A percentile compares a stretch with the other conserved stretches of the same genome.
phyloP scores from a whole-genome alignment of 2,329 filamentous ascomycete genomes.

The Neophaeococcomyces aloes region DNA sequence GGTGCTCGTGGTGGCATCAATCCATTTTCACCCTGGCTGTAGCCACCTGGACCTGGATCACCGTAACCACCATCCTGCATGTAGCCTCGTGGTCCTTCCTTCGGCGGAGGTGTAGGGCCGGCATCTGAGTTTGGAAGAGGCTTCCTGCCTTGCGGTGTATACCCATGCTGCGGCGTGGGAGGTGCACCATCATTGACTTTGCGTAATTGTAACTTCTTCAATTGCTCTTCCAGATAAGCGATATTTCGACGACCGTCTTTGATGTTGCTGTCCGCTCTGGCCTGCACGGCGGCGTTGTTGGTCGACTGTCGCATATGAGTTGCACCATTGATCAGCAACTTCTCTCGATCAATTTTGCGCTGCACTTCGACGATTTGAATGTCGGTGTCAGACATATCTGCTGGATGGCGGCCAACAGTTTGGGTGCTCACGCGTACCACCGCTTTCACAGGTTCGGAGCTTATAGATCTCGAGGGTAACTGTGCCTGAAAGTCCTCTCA shows the following conservation, averaged over 20 bases:
- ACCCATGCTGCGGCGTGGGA: conserved; percentile 37
- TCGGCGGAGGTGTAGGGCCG: conserved; percentile 59
- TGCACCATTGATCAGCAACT: conserved; percentile 85
- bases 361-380: conserved; percentile 67
- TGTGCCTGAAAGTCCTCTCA: background rate
- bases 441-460: background rate
- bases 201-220: conserved; percentile 78
- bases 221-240: conserved; percentile 86
- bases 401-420: conserved; percentile 5
- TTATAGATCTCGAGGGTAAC: background rate
- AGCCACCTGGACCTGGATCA: conserved; percentile 40
- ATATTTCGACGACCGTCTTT: conserved; percentile 88
- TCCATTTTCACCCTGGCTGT: conserved; percentile 53
- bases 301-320: conserved; percentile 93
- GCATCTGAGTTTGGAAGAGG: conserved; percentile 9
- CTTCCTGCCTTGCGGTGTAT: conserved; percentile 8
- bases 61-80: conserved; percentile 56
- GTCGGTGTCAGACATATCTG: conserved; percentile 49
- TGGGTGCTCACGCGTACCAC: background rate
- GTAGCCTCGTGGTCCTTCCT: conserved; percentile 48
- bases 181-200: conserved; percentile 52
- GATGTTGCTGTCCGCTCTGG: conserved; percentile 85
- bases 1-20: conserved; percentile 74
- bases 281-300: conserved; percentile 82
- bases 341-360: conserved; percentile 96